Percentiles rank a stretch among this genome's conserved stretches.
These are phyloP conservation scores for Hypoxylon trugodes DNA, from an alignment of 495 filamentous ascomycete species.

Conservation along the genomic window DNA sequence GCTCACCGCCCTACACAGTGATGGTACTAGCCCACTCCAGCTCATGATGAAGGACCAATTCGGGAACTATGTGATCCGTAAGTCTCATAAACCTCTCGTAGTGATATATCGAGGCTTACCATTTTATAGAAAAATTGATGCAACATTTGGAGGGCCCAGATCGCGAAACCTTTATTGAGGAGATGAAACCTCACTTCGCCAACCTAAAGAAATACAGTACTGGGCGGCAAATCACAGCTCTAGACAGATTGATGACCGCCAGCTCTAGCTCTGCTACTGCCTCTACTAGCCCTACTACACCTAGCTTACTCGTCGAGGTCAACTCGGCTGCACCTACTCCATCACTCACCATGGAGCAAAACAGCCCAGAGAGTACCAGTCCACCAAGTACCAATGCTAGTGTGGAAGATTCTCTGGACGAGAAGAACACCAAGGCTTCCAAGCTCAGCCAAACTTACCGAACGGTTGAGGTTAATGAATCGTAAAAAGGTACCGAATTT, in stretches of 20 bases:
- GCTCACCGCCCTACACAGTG: constrained; percentile 66
- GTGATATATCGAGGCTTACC: constrained; percentile 25
- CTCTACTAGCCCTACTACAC: constrained; percentile 38
- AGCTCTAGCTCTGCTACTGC: constrained; percentile 33
- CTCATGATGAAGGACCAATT: constrained; percentile 89
- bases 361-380: constrained; percentile 69
- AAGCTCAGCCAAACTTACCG: constrained; percentile 3
- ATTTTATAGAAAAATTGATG: constrained; percentile 76
- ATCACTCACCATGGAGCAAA: constrained; percentile 67
- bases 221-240: constrained; percentile 79
- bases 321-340: constrained; percentile 65
- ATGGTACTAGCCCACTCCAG: constrained; percentile 73
- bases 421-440: constrained; percentile 22
- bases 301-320: constrained; percentile 56
- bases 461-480: constrained; percentile 27
- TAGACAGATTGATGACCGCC: constrained; percentile 67
- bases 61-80: constrained; percentile 97
- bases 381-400: constrained; percentile 67
- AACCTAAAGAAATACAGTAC: constrained; percentile 76
- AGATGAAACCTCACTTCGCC: constrained; percentile 77
- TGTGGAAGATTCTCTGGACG: constrained; percentile 51
- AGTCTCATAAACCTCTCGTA: constrained; percentile 51
- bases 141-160: constrained; percentile 72
- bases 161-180: constrained; percentile 69
- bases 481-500: constrained; percentile 8